Base-by-base conservation (phyloP, 257 asterid genomes). In the Jaltomata sinuosa region DNA sequence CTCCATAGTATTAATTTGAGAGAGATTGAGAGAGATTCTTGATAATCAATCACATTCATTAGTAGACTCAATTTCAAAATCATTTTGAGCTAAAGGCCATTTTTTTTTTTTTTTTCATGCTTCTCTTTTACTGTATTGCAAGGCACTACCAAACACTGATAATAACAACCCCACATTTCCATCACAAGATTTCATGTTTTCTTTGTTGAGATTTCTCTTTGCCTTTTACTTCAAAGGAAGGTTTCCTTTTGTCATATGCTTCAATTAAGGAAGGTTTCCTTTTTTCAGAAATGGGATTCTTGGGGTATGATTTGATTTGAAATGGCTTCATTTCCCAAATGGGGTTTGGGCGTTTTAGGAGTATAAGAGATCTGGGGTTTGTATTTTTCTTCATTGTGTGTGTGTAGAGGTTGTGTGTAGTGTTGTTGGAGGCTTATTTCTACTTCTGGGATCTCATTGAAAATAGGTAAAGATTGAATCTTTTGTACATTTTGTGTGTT, bases 141-240 rank as follows among this genome's bases (percentile, higher is more conserved):
- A 76, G 12, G 62, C 45, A 49, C 57, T 77, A 77, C 81, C 81
- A 77, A 77, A 77, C 62, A 77, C 62, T 49, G 81, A 77, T 77
- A 77, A 49, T 29, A 77, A 77, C 81, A 77, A 77, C 81, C 79
- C 79, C 79, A 71, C 79, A 38, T 31, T 64, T 64, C 42, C 50
- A 68, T 68, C 14, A 5, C 72, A 64, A 67, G 76, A 67, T 69
- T 69, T 69, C 79, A 36, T 36, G 52, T n/a, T 38, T 57, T 40
- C 31, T 40, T 36, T 5, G 32, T 71, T 27, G 62, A 49, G 18
- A 74, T 22, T 45, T 72, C 80, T 72, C 76, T 32, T 68, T 34
- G 50, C 27, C 27, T 68, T 77, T 77, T 25, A 77, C 81, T 77
- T 77, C 81, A 49, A 77, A 77, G 62, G 81, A 77, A 77, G 81